phyloP scores from a whole-genome alignment of 805 yeast species.

The Suhomyces canberraensis region DNA sequence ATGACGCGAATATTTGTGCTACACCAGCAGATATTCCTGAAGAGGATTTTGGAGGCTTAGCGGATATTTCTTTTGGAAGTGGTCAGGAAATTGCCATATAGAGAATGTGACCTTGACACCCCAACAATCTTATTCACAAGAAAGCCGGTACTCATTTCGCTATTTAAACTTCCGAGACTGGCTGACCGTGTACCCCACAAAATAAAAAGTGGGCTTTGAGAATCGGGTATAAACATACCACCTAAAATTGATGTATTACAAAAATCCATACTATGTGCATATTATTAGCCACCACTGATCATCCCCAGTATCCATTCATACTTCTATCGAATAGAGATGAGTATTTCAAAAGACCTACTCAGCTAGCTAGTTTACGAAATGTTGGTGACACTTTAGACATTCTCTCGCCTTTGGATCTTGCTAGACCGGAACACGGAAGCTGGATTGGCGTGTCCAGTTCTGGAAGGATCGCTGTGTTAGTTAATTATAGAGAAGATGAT shows the following conservation, averaged over 20 bases:
- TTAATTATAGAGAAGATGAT: constrained; percentile 63
- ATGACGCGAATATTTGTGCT: neutral
- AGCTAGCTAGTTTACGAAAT: constrained; percentile 41
- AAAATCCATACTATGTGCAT: constrained; percentile 90
- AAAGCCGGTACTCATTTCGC: too few relatives aligned
- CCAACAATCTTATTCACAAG: too few relatives aligned
- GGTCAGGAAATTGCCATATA: constrained; percentile 7
- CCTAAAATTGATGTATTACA: too few relatives aligned
- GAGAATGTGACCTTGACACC: too few relatives aligned
- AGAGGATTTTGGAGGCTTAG: constrained; percentile 4
- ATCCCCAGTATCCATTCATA: constrained; percentile 72
- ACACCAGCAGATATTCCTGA: neutral
- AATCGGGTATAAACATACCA: too few relatives aligned
- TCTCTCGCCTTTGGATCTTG: constrained; percentile 72
- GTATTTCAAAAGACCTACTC: constrained; percentile 69
- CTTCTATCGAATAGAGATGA: constrained; percentile 87
- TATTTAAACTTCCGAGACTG: too few relatives aligned
- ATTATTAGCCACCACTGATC: constrained; percentile 60
- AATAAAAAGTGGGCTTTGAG: too few relatives aligned
- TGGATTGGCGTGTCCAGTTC: constrained; percentile 76
- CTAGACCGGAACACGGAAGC: constrained; percentile 74
- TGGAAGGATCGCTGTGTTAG: constrained; percentile 67
- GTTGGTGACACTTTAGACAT: constrained; percentile 35
- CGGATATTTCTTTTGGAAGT: constrained; percentile 10
- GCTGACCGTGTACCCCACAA: too few relatives aligned